These are phyloP conservation scores for Trichoderma afroharzianum DNA, from an alignment of 2,329 filamentous ascomycete species.

Conservation along the genomic window DNA sequence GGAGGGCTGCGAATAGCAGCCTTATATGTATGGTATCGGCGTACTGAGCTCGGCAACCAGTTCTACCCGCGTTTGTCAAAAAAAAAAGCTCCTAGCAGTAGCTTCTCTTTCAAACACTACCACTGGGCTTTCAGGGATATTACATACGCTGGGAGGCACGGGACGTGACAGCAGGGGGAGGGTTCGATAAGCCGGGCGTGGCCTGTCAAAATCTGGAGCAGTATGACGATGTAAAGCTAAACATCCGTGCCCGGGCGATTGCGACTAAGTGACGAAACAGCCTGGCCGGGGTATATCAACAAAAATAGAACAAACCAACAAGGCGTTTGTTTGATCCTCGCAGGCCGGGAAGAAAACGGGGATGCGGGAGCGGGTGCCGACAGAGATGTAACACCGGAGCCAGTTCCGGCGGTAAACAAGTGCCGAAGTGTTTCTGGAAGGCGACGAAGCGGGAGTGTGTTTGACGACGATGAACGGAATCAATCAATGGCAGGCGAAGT, in stretches of 20 bases:
- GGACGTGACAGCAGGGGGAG: not conserved
- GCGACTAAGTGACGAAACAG: not conserved
- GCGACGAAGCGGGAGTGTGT: not conserved
- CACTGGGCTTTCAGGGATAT: not conserved
- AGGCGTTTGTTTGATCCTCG: slow-evolving; percentile 4
- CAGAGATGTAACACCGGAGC: slow-evolving; percentile 5
- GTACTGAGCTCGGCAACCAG: not conserved
- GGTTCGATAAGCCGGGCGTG: slow-evolving; percentile 4
- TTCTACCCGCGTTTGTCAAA: slow-evolving; percentile 9
- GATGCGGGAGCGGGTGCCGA: not conserved
- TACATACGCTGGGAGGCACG: not conserved
- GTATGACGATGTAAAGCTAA: not conserved
- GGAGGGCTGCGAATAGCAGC: not conserved
- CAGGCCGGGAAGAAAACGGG: not conserved
- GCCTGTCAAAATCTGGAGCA: not conserved
- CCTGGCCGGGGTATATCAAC: not conserved
- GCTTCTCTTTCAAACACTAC: not conserved
- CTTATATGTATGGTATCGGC: slow-evolving; percentile 6
- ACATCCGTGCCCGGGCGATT: not conserved
- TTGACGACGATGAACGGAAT: not conserved
- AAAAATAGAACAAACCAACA: slow-evolving; percentile 10
- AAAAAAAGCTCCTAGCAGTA: not conserved
- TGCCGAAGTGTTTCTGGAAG: slow-evolving; percentile 7
- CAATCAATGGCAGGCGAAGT: not conserved
- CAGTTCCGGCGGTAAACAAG: not conserved